phyloP scores from a whole-genome alignment of 306 rosid species.

The Vachellia pachyceras region DNA sequence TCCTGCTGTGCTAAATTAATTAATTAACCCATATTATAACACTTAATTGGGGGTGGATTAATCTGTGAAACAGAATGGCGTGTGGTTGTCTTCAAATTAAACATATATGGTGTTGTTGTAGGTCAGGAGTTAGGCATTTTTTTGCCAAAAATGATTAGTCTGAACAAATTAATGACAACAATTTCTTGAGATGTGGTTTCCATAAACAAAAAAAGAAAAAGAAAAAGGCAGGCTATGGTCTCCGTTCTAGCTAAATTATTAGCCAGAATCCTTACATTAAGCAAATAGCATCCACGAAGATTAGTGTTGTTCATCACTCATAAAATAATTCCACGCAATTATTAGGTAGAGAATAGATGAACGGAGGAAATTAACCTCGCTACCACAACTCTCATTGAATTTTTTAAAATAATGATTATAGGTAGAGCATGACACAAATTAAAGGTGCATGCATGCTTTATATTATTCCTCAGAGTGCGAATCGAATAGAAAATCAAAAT shows the following conservation, averaged over 20 bases:
- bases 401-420: not conserved
- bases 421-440: not conserved
- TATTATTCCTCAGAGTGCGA: not conserved
- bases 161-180: slow-evolving; percentile 8
- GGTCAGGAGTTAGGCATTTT: no score
- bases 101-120: no score
- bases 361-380: not conserved
- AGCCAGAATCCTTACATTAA: not conserved
- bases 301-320: not conserved
- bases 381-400: not conserved
- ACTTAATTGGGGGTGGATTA: not conserved
- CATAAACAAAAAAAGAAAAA: not conserved
- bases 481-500: not conserved
- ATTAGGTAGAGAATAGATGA: not conserved
- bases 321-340: not conserved
- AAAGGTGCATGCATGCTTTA: slow-evolving; percentile 6
- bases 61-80: no score
- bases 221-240: not conserved
- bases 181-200: not conserved
- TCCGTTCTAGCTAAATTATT: not conserved
- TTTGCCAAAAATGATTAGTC: not conserved
- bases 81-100: no score
- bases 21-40: not conserved
- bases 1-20: not conserved
- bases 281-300: not conserved